Base-by-base conservation (phyloP, 2,329 filamentous ascomycete genomes). In the Pseudogymnoascus sp. region DNA sequence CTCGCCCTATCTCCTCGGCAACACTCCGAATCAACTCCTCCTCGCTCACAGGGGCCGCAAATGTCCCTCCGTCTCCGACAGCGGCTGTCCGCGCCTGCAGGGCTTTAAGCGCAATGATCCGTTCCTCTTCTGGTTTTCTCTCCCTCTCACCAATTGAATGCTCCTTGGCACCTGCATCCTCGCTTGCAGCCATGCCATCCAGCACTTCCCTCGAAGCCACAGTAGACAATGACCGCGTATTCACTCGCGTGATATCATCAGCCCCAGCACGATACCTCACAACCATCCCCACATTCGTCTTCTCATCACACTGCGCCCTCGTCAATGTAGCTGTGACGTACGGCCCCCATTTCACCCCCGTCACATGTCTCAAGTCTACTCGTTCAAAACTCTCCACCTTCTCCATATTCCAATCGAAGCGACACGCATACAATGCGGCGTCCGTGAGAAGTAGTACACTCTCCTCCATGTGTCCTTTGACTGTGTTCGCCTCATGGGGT, bases 331-430 rank as follows among this genome's bases (percentile, higher is more conserved):
- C 93, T 0, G 92, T 96, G 71, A 99, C 89, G 71, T 97, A 99
- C 0, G 91, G 88, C 19, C 95, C 95, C 65, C 88, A 84, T 71
- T 87, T 87, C 69, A 99, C 85, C 23, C 82, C 81, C 1, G 83
- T 82, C 37, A 99, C 79, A 64, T 91, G 89, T 19, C 83, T 81
- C 7, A 97, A 80, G 64, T 89, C 87, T 13, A 97, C 86, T 7
- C 93, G 83, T 76, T 97, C 93, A 74, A 97, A 97, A 0, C 89
- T 92, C 11, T 89, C 88, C 1, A 99, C 90, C 73, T 97, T 97
- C 77, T 97, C 95, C 7, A 92, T 88, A 66, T 90, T 89, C 92
- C 93, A 97, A 75, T 97, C 92, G 69, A 97, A 93, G 13, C 90
- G 86, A 74, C 93, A 97, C 65, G 91, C 86, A 72, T 97, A 97